Conservation (phyloP, 2,329 filamentous ascomycete species). For the Cladosporium halotolerans region DNA sequence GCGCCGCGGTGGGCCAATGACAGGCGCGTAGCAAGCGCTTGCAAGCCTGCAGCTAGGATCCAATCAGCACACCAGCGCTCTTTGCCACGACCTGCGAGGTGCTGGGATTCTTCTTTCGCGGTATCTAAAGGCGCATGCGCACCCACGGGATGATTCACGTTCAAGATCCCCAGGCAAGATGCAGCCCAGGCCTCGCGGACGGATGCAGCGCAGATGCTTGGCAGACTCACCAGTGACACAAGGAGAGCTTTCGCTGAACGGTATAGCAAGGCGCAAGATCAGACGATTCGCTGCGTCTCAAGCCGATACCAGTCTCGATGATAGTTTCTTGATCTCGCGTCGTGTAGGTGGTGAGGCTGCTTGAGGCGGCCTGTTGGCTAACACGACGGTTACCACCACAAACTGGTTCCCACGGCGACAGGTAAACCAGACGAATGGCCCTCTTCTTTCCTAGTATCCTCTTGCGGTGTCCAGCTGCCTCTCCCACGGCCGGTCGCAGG, state of each 20-base stretch:
- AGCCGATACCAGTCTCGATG: background rate
- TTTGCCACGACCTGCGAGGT: slow-evolving; percentile 1
- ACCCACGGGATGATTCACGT: background rate
- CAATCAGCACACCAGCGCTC: slow-evolving; percentile 10
- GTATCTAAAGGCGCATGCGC: background rate
- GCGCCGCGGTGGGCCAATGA: slow-evolving; percentile 6
- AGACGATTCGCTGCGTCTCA: background rate
- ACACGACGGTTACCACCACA: too few relatives aligned
- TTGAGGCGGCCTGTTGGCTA: too few relatives aligned
- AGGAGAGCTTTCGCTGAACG: background rate
- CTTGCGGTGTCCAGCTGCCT: too few relatives aligned
- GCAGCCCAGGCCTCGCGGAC: slow-evolving; percentile 1
- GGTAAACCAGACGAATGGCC: too few relatives aligned
- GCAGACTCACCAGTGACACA: slow-evolving; percentile 5
- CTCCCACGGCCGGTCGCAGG: background rate
- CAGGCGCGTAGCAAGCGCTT: slow-evolving; percentile 8
- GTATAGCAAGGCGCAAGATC: background rate
- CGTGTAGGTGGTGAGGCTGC: too few relatives aligned
- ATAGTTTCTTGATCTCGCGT: too few relatives aligned
- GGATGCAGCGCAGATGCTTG: background rate
- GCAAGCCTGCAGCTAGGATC: slow-evolving; percentile 1
- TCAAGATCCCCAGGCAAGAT: background rate
- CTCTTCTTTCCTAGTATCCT: too few relatives aligned
- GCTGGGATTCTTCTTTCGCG: background rate
- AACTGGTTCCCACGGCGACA: too few relatives aligned